phyloP scores from a whole-genome alignment of 768 basidiomycete species.

The Tubosaeta sp. region DNA sequence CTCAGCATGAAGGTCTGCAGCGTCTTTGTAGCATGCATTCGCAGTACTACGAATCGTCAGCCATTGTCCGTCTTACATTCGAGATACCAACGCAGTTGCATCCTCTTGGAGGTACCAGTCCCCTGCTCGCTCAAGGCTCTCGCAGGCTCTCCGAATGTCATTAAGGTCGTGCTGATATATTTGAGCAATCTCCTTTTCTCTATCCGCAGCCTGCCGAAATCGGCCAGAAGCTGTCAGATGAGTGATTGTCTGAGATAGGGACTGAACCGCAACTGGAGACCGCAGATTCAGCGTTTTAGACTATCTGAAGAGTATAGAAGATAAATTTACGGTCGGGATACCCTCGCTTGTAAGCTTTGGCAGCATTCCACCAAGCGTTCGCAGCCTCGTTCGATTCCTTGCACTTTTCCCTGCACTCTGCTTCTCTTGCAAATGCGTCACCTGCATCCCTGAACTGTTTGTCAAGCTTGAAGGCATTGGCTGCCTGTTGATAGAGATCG shows the following conservation, averaged over 20 bases:
- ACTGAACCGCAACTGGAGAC: conserved; percentile 77
- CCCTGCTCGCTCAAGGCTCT: conserved; percentile 86
- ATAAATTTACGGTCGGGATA: conserved; percentile 70
- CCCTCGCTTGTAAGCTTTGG: conserved; percentile 91
- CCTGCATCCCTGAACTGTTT: conserved; percentile 90
- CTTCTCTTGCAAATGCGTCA: conserved; percentile 88
- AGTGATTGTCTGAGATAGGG: conserved; percentile 77
- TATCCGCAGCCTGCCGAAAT: conserved; percentile 95
- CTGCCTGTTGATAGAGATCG: conserved; percentile 92
- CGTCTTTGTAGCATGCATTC: conserved; percentile 93
- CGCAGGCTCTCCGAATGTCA: conserved; percentile 82
- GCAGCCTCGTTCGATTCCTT: conserved; percentile 93
- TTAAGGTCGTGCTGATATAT: conserved; percentile 82
- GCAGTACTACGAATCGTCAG: conserved; percentile 62
- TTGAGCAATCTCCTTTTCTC: conserved; percentile 95
- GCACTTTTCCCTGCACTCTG: conserved; percentile 87
- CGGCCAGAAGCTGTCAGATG: conserved; percentile 81
- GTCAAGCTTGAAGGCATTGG: conserved; percentile 89
- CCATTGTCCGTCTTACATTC: not conserved
- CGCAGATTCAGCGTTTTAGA: conserved; percentile 7
- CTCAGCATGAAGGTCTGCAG: conserved; percentile 91
- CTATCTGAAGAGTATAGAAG: not conserved
- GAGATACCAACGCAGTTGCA: conserved; percentile 76
- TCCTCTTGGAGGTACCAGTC: conserved; percentile 99
- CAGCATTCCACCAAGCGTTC: conserved; percentile 98